phyloP scores from a whole-genome alignment of 1,139 yeast genomes.

The Petasospora rhodanensis region DNA sequence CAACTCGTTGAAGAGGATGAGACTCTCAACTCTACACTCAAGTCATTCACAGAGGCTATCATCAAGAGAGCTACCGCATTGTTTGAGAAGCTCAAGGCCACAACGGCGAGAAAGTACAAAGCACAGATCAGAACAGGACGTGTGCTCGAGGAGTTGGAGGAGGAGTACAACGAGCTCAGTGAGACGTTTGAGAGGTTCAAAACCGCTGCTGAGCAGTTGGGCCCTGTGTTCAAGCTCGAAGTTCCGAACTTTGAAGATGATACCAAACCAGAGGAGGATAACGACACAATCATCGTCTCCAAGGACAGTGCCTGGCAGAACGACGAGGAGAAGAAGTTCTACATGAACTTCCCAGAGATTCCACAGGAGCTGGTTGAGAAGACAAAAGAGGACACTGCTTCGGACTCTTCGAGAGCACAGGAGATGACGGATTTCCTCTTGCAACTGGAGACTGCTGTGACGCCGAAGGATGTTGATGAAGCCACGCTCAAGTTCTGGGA shows the following conservation, averaged over 20 bases:
- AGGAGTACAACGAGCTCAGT: constrained; percentile 36
- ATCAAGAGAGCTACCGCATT: constrained; percentile 34
- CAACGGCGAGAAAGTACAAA: constrained; percentile 41
- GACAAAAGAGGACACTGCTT: constrained; percentile 11
- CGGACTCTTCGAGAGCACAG: constrained; percentile 34
- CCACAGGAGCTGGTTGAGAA: constrained; percentile 20
- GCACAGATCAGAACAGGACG: constrained; percentile 67
- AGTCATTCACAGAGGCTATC: constrained; percentile 44
- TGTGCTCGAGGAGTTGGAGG: constrained; percentile 47
- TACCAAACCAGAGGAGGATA: constrained; percentile 6
- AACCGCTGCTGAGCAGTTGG: constrained; percentile 40
- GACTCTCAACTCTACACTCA: constrained; percentile 23
- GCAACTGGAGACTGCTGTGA: constrained; percentile 40
- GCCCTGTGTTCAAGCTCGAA: constrained; percentile 36
- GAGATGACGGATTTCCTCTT: constrained; percentile 41
- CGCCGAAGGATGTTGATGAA: constrained; percentile 51
- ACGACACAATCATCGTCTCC: constrained; percentile 7
- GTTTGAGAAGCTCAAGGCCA: constrained; percentile 33
- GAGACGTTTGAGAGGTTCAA: constrained; percentile 43
- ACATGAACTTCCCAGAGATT: constrained; percentile 42
- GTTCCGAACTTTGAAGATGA: constrained; percentile 28
- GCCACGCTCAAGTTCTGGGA: constrained; percentile 54
- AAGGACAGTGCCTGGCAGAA: constrained; percentile 56
- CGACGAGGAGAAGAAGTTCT: constrained; percentile 58
- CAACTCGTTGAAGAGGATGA: constrained; percentile 27